A percentile compares a stretch with the other conserved stretches of the same genome.
These are phyloP conservation scores for Parascedosporium putredinis DNA, from an alignment of 2,329 filamentous ascomycete genomes.

Conservation along the genomic window DNA sequence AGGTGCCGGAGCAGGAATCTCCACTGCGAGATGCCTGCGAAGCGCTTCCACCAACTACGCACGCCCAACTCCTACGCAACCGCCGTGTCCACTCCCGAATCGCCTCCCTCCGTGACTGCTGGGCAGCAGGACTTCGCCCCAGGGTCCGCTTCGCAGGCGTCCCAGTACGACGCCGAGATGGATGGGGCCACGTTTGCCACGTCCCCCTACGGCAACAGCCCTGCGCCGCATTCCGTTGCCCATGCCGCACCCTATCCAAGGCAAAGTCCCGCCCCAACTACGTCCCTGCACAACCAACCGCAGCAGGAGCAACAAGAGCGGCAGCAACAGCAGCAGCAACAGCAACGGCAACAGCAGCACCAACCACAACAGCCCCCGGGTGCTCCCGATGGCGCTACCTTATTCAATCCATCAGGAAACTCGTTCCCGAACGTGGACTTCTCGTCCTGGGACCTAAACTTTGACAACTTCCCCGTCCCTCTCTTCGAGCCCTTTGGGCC, in stretches of 20 bases:
- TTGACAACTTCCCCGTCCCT: constrained; percentile 19
- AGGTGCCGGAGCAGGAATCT: constrained; percentile 38
- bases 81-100: not conserved
- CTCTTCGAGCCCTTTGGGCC: constrained; percentile 16
- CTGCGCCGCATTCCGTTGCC: not conserved
- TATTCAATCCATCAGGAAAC: constrained; percentile 18
- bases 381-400: constrained; percentile 12
- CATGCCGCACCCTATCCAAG: not conserved
- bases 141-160: not conserved
- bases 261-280: not conserved
- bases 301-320: no score
- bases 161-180: not conserved
- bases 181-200: not conserved
- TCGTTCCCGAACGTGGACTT: constrained; percentile 23
- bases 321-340: no score
- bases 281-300: not conserved
- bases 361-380: not conserved
- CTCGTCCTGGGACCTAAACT: constrained; percentile 21
- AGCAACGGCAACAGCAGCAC: not conserved
- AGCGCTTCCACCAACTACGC: not conserved
- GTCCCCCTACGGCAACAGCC: not conserved
- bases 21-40: constrained; percentile 24
- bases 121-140: not conserved
- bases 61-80: not conserved
- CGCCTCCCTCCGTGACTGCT: constrained; percentile 2